Conservation (phyloP, 352 stramenopile species). For the Pythium vanterpoolii region DNA sequence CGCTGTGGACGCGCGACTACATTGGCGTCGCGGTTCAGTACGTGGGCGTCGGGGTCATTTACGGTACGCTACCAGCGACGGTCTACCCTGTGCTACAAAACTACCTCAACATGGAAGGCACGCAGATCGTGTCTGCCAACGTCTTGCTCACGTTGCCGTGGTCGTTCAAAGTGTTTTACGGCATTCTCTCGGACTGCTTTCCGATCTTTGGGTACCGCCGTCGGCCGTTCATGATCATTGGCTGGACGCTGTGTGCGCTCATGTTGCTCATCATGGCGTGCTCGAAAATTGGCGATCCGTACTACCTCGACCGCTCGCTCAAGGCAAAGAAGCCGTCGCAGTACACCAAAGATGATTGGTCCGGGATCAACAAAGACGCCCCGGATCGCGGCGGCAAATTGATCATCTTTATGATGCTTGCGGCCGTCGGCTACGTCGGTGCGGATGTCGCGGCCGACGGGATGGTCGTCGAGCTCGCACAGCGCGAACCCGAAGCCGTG, state of each 20-base stretch:
- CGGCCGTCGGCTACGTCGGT: constrained; percentile 30
- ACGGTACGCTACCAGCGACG: constrained; percentile 26
- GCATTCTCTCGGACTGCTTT: constrained; percentile 25
- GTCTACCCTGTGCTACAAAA: constrained; percentile 33
- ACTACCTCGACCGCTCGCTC: constrained; percentile 16
- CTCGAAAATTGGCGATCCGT: constrained; percentile 22
- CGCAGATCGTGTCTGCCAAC: constrained; percentile 27
- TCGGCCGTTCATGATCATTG: constrained; percentile 37
- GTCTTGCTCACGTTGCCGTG: constrained; percentile 27
- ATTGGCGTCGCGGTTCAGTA: constrained; percentile 33
- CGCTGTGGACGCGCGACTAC: constrained; percentile 25
- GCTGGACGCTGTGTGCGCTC: constrained; percentile 29
- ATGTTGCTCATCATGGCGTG: constrained; percentile 17
- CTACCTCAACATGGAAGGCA: constrained; percentile 32
- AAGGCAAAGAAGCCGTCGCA: constrained; percentile 1
- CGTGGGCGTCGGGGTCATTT: constrained; percentile 26
- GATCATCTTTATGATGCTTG: constrained; percentile 29
- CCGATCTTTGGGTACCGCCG: constrained; percentile 36
- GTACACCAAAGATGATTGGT: not conserved
- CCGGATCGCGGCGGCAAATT: constrained; percentile 8
- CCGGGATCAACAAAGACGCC: constrained; percentile 22
- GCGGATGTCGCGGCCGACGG: constrained; percentile 30
- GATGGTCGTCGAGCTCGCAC: constrained; percentile 33
- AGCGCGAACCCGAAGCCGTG: constrained; percentile 27
- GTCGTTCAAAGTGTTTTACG: constrained; percentile 39